Evolutionary conservation across 495 filamentous ascomycete species (phyloP), one percentile per base, ranked within the genome.

Genomic region (Chaetomidium leptoderma): DNA sequence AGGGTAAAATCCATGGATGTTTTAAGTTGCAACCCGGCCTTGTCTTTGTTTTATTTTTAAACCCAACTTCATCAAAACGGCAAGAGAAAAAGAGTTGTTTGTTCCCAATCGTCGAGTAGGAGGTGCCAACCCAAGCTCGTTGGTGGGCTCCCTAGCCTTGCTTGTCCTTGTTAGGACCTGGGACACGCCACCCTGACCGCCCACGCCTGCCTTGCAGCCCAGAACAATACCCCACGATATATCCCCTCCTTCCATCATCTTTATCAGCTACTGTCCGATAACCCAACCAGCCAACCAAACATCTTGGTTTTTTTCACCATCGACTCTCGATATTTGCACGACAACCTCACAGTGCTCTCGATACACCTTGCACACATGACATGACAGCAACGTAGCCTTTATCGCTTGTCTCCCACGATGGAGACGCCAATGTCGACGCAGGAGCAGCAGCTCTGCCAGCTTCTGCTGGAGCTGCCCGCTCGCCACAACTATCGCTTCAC

Each of bases 381-480:
- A 57, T 58, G 56, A 55, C 30, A 17, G 33, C 45, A 46, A 29
- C 29, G 44, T 35, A 63, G 39, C 9, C 40, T 14, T 32, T 62
- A 8, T 47, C 23, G 23, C 29, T 23, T 47, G n/a, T 49, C 59
- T 32, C 63, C 32, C 53, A 46, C 60, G 30, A 77, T 78, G 76
- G 75, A 72, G 63, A 63, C 67, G 57, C 32, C 64, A 53, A 78
- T 89, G 75, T 83, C 85, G 60, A 85, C 85, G 54, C 84, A 86
- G 74, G 90, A 95, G 80, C 85, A 74, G 72, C 82, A 84, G 69
- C 86, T 97, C 69, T 90, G 88, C 72, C 79, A 82, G 62, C 74
- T 84, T 61, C 82, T 98, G 67, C 79, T 86, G 67, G 80, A 84
- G 64, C 81, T 91, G 58, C 86, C 93, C 57, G 66, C 76, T 60